Evolutionary conservation across 768 basidiomycete species (phyloP), one percentile per base, ranked within the genome.

Genomic region (Collybia sordida): DNA sequence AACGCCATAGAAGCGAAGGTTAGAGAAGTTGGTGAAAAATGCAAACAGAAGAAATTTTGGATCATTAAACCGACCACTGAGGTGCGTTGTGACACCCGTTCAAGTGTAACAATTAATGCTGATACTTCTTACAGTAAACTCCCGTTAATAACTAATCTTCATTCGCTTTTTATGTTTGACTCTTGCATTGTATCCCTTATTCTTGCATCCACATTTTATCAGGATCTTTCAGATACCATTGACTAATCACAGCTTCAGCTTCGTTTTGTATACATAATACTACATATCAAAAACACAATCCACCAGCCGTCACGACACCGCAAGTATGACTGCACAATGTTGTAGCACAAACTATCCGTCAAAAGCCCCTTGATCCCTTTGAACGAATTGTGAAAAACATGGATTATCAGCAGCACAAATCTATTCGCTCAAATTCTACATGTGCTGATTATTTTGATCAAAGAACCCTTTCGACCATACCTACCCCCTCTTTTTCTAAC

Each of bases 1-100:
- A 88, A 85, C 43, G 82, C 88, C 3, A 83, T 94, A 39, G 89
- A 91, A 65, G 83, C 82, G 2, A 93, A 93, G 64, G 73, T 94
- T 31, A 75, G 80, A 40, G 89, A 92, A 65, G 78, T 92, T 11
- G 75, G 81, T 14, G 87, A 85, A 67, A 92, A 88, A 61, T 84
- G 80, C 58, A 87, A 80, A 63, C 79, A 82, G 50, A 82, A 75
- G 69, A 89, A 81, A 63, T 66, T 83, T 51, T 94, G 92, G 92
- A 67, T 86, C 27, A 73, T 93, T 24, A 87, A 83, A 58, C 66
- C 74, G 43, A 53, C 59, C 39, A 44, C 69, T 43, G 53, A 63
- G 63, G 66, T 59, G 31, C 36, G 61, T 58, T 34, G 38, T 19
- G 27, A 18, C 19, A 27, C 9, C 6, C 6, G 15, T 18, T 44